Evolutionary conservation across 208 protist species (phyloP).

Genomic region (Phytomonas sp.): DNA sequence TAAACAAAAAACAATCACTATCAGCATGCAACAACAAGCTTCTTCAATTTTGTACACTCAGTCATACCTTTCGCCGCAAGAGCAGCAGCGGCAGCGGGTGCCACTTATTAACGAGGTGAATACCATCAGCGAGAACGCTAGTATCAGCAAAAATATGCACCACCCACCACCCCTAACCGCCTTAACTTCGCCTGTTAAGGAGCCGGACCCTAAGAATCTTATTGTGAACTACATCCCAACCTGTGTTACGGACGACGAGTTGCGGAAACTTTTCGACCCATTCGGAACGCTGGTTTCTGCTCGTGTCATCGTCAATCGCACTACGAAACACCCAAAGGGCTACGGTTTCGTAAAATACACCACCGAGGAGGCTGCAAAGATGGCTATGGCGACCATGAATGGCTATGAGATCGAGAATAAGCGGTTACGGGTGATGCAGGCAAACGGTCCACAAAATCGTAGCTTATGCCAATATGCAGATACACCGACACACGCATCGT

Average conservation of each 20-base stretch:
- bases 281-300: conserved; percentile 82
- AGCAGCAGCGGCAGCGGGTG: not conserved
- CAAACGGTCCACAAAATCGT: conserved; percentile 32
- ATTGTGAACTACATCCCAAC: conserved; percentile 86
- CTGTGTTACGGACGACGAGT: conserved; percentile 62
- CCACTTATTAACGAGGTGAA: not conserved
- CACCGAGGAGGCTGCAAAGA: conserved; percentile 30
- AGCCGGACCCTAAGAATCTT: conserved; percentile 39
- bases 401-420: conserved; percentile 56
- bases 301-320: conserved; percentile 84
- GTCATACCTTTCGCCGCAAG: not conserved
- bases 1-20: not conserved
- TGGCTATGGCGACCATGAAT: conserved; percentile 55
- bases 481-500: conserved; percentile 1
- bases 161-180: not conserved
- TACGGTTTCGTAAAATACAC: conserved; percentile 86
- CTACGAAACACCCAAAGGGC: conserved; percentile 65
- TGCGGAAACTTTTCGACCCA: conserved; percentile 65
- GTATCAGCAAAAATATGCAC: not conserved
- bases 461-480: conserved; percentile 5
- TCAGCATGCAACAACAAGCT: not conserved
- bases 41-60: conserved; percentile 3
- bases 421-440: conserved; percentile 45
- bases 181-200: not conserved
- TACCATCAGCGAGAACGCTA: not conserved